A percentile compares a stretch with the other conserved stretches of the same genome.
These are phyloP conservation scores for Nectriaceae sp. DNA, from an alignment of 2,329 filamentous ascomycete genomes.

Conservation along the genomic window DNA sequence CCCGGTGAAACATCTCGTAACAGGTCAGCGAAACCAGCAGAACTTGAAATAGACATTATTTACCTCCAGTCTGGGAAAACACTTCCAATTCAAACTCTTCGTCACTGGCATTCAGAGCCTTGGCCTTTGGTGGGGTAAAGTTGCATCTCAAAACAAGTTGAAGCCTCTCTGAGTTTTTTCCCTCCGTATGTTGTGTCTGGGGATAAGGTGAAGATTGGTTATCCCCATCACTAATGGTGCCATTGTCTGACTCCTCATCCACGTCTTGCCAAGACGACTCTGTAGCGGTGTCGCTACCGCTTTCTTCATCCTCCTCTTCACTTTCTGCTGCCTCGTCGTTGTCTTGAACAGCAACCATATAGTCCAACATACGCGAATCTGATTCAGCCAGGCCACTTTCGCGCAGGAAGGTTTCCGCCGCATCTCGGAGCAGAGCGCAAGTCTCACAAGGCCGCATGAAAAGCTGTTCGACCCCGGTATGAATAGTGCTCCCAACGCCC, in stretches of 20 bases:
- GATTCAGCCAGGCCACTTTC: neutral
- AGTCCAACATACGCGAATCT: neutral
- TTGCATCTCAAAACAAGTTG: neutral
- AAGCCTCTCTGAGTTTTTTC: neutral
- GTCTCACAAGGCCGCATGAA: neutral
- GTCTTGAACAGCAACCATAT: neutral
- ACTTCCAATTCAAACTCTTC: conserved; percentile 1
- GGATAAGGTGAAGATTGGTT: neutral
- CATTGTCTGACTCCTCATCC: neutral
- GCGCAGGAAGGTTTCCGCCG: neutral
- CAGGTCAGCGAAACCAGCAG: neutral
- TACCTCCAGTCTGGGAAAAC: neutral
- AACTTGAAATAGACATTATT: neutral
- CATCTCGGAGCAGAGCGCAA: neutral
- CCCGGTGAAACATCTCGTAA: neutral
- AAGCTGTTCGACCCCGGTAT: neutral
- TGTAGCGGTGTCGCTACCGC: neutral
- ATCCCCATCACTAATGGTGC: neutral
- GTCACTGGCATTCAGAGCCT: neutral
- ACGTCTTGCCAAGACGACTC: neutral
- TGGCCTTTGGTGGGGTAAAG: neutral
- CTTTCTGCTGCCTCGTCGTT: neutral
- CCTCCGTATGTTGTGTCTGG: neutral
- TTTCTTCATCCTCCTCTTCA: neutral
- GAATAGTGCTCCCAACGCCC: neutral